Base-by-base conservation (phyloP, 73 alveolate species). In the Tetrahymena borealis region DNA sequence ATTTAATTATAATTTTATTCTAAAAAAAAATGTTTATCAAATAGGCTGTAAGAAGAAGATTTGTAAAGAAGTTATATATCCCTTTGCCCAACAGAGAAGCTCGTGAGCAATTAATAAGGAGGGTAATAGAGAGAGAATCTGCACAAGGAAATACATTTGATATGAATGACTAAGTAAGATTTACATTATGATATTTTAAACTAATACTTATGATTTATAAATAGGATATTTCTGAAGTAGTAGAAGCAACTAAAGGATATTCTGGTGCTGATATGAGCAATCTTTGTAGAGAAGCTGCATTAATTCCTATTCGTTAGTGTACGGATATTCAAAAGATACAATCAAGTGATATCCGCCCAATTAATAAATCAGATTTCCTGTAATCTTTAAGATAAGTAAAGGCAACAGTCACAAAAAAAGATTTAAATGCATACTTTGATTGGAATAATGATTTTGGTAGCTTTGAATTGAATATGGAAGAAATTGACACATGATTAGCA, bases 21-120 rank as follows among this genome's bases (percentile, higher is more conserved):
- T 9, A 39, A 9, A 39, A 9, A 9, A 39, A 39, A 39, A 9
- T 39, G 12, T 39, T 39, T 39, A 39, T 39, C 43, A 39, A 39
- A 60, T 60, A 60, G 85, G 99, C 99, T 32, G 95, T 96, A 32
- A 95, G 95, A 78, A 94, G 99, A 93, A 97, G 99, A 94, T 94
- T 97, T 91, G 95, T 95, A 32, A 98, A 98, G 95, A 98, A 98
- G 91, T 91, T 98, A 78, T 98, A 97, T 95, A 98, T 98, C 78
- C 99, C 99, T 12, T 95, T 99, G 91, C 99, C 99, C 33, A 98
- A 98, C 94, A 91, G 91, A 16, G 98, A 97, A 78, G 99, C 99
- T 36, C 94, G 99, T 91, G 92, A 91, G 91, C 95, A 97, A 92
- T 94, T 97, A 32, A 93, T 98, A 33, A 91, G 96, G 91, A 95